Evolutionary conservation across 768 basidiomycete genomes (phyloP), one percentile per base, ranked within the genome.

Genomic region (Rhodotorula diobovata): DNA sequence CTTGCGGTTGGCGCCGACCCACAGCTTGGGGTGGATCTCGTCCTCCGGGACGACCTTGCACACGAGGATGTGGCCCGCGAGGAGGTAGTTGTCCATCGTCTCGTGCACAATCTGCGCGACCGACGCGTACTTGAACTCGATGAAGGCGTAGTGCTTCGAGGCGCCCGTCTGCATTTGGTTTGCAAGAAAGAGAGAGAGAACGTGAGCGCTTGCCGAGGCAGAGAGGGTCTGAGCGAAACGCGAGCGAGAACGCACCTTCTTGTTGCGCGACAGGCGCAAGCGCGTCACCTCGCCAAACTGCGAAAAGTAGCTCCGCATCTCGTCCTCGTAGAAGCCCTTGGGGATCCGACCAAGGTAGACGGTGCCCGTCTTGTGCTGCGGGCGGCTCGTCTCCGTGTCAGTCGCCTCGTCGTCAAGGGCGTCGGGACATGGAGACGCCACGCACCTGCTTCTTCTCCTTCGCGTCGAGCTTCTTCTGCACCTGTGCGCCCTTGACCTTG

Each of bases 21-120:
- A 99, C 2, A 98, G 81, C 78, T 95, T 87, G 21, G 93, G 90
- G 80, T 98, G 95, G 2, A 98, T 87, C 71, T 94, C 81, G 35
- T 94, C 91, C 76, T 87, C 87, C 51, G 96, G 92, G 69, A 98
- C 87, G 62, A 93, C 81, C 81, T 91, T 90, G 83, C 95, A 98
- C 55, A 86, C 87, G 66, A 99, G 84, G 73, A 99, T 89, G 79
- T 96, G 95, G 14, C 95, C 94, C 85, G 90, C 86, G 73, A 99
- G 84, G 50, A 99, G 85, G 81, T 97, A 99, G 82, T 96, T 98
- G 84, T 99, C 88, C 96, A 98, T 98, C 56, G 95, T 98, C 78
- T 98, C 96, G 4, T 90, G 89, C 15, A 96, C 96, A 72, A 99
- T 97, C 78, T 93, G 83, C 0, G 96, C 94, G 41, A 98, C 93